These are phyloP conservation scores for Diplocarpon rosae DNA, from an alignment of 2,329 filamentous ascomycete genomes.

Conservation along the genomic window DNA sequence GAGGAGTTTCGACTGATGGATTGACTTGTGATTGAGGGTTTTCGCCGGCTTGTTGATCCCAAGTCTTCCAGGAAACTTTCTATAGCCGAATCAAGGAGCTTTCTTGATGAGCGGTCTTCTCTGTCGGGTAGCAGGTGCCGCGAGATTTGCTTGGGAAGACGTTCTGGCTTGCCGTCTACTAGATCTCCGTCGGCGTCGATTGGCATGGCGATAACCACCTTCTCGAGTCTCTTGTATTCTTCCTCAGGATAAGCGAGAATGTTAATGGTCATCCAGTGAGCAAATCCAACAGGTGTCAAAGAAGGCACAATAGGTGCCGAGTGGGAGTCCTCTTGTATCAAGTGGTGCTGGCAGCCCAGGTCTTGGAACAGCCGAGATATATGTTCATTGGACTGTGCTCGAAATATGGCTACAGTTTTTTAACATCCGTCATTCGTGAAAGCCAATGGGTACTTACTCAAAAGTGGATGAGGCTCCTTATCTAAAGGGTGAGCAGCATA, in stretches of 20 bases:
- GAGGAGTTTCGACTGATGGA: constrained; percentile 19
- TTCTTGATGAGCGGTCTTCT: constrained; percentile 23
- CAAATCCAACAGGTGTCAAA: constrained; percentile 57
- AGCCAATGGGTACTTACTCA: constrained; percentile 36
- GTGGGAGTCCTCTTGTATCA: constrained; percentile 44
- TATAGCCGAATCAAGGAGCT: constrained; percentile 50
- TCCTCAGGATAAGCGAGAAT: constrained; percentile 67
- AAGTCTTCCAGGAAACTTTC: constrained; percentile 34
- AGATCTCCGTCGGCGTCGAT: constrained; percentile 46
- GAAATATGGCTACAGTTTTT: constrained; percentile 17
- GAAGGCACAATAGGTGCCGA: constrained; percentile 49
- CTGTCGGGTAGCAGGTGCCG: constrained; percentile 57
- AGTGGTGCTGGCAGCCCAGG: constrained; percentile 47
- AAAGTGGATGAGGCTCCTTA: constrained; percentile 58
- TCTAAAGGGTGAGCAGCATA: constrained; percentile 56
- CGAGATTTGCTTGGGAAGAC: constrained; percentile 70
- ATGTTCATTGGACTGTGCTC: constrained; percentile 30
- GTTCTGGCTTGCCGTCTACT: constrained; percentile 53
- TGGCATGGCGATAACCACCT: constrained; percentile 58
- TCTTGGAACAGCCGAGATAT: constrained; percentile 48
- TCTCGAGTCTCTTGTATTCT: constrained; percentile 60
- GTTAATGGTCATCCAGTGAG: constrained; percentile 59
- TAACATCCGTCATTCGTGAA: constrained; percentile 4
- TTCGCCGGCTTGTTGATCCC: constrained; percentile 34
- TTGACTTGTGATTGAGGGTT: constrained; percentile 21